Evolutionary conservation across 257 asterid species (phyloP).

Genomic region (Nicotiana tomentosiformis): DNA sequence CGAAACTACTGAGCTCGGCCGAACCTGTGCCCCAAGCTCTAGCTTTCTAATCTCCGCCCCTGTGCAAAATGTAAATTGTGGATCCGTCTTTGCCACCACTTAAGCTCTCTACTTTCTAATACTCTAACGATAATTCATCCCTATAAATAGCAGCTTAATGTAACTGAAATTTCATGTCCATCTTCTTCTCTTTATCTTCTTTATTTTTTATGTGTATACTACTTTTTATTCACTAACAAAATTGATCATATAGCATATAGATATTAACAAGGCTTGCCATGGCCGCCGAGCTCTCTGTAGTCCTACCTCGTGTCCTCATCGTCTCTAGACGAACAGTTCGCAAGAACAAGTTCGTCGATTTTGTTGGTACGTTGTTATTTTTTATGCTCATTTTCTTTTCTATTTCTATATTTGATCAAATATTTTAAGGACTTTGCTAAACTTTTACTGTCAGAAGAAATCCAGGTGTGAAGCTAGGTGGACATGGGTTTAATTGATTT

Average conservation of each 20-base stretch:
- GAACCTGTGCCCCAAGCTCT: too few relatives aligned
- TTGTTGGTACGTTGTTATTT: slow-evolving; percentile 33
- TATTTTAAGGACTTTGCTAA: neutral
- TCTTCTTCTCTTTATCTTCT: neutral
- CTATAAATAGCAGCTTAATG: neutral
- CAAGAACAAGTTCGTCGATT: slow-evolving; percentile 62
- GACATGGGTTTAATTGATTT: neutral
- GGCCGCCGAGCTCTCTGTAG: slow-evolving; percentile 41
- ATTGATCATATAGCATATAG: neutral
- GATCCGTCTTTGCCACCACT: too few relatives aligned
- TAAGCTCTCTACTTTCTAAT: too few relatives aligned
- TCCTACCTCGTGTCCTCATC: slow-evolving; percentile 56
- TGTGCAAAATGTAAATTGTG: too few relatives aligned
- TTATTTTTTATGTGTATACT: neutral
- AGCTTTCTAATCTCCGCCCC: too few relatives aligned
- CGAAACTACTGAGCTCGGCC: too few relatives aligned
- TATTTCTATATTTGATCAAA: neutral
- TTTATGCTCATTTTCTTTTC: neutral
- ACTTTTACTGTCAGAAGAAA: neutral
- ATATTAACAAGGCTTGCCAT: neutral
- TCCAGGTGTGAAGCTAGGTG: neutral
- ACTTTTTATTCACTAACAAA: neutral
- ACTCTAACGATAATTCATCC: neutral
- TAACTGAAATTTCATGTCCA: neutral
- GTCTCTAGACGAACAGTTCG: slow-evolving; percentile 57